Evolutionary conservation across 306 rosid genomes (phyloP).

Genomic region (Acacia confusa): DNA sequence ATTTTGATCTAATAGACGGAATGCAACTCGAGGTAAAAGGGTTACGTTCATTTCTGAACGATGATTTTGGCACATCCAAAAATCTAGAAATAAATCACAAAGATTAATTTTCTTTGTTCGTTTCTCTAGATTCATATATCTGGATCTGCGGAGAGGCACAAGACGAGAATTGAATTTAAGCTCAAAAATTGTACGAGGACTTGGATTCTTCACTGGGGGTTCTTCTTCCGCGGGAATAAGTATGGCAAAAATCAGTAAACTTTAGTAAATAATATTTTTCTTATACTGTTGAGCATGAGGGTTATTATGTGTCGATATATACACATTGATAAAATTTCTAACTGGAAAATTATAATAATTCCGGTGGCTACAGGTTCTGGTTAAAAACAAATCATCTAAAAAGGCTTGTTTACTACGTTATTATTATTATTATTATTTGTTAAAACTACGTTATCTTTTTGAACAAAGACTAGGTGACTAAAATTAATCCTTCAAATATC

Average conservation of each 20-base stretch:
- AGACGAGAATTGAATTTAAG: slow-evolving; percentile 32
- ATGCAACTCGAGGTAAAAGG: slow-evolving; percentile 31
- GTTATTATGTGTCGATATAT: not conserved
- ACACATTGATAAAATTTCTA: too few relatives aligned
- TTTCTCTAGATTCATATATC: slow-evolving; percentile 30
- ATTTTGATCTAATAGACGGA: slow-evolving; percentile 33
- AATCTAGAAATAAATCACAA: not conserved
- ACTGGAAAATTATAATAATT: not conserved
- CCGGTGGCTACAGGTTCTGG: not conserved
- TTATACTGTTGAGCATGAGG: not conserved
- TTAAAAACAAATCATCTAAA: not conserved
- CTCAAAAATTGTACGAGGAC: slow-evolving; percentile 29
- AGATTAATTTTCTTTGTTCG: not conserved
- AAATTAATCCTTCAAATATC: not conserved
- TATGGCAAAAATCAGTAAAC: not conserved
- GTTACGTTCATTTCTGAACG: not conserved
- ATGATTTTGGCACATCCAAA: not conserved
- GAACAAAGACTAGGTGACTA: not conserved
- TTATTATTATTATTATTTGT: too few relatives aligned
- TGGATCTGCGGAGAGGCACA: slow-evolving; percentile 30
- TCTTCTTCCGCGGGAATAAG: slow-evolving; percentile 28
- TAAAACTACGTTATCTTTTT: not conserved
- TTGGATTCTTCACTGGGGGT: slow-evolving; percentile 45
- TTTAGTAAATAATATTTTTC: not conserved
- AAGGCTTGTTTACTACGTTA: not conserved